Base-by-base conservation (phyloP, 1,139 yeast genomes). In the Hansenula sp. region DNA sequence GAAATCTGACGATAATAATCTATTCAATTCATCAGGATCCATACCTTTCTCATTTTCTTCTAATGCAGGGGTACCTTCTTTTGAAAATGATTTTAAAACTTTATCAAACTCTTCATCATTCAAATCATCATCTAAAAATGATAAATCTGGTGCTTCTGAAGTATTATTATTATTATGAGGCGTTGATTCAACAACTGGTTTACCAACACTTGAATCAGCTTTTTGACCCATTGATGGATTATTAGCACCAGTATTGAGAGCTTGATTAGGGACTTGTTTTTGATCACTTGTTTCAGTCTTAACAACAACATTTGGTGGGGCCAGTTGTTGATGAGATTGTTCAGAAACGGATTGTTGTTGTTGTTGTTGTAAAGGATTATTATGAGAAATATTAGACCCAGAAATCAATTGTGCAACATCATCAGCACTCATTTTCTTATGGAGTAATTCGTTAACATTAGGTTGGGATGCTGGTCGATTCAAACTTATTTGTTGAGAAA, bases 41-140 rank as follows among this genome's bases (percentile, higher is more conserved):
- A 54, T 41, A 11, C 43, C 50, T 13, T 47, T 47, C 9, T 43
- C 37, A 9, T 36, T 46, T 21, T 37, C 50, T 13, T 46, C 52
- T 3, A 51, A 31, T 13, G 47, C 56, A 12, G 61, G 61, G 2
- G 61, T 57, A 2, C 52, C 50, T 33, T 55, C 60, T 38, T 45
- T 55, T 5, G 60, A 56, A 9, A 56, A 41, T 2, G 58, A 53
- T 36, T 54, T 47, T 15, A 57, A 35, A 13, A 56, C 60, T 32
- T 50, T 50, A 29, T 53, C 52, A 29, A 57, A 54, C 30, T 57
- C 60, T 5, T 53, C 53, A 41, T 57, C 61, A 36, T 54, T 42
- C 24, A 57, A 32, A n/a, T 52, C 56, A 30, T 51, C 53, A 18
- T 40, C 34, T 24, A 44, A 30, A 11, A 46, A 39, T 18, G 44